Evolutionary conservation across 306 rosid species (phyloP), one percentile per base, ranked within the genome.

Genomic region (Cyamopsis tetragonoloba): DNA sequence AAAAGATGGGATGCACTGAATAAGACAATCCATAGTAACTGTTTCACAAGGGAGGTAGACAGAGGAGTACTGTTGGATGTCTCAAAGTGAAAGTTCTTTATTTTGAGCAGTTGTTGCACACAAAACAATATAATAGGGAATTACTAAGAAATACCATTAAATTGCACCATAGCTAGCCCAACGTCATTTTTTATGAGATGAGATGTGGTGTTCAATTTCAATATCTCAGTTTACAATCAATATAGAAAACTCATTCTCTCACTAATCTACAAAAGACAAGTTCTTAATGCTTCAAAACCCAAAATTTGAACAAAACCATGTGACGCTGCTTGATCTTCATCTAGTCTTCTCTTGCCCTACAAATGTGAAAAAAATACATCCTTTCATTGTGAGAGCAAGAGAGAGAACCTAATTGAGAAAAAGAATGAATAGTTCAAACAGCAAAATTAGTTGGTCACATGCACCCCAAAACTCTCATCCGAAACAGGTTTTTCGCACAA

Each of bases 271-370:
- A 5, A 67, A 68, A 68, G 83, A 58, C 71, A 76, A 72, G 50
- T 66, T 78, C 84, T 26, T 68, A 75, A 60, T 13, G 65, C 75
- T 79, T 77, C 77, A 66, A 83, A 75, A 70, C 70, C 77, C 39
- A 57, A 82, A 72, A 79, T 44, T 70, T 76, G 73, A 80, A 80
- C 57, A 78, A 81, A 79, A 73, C 85, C 76, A 79, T 72, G 79
- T 75, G 70, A 78, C 68, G 74, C 83, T 78, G 80, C 88, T 77
- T 39, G 81, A 70, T 83, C 95, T 81, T 89, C 96, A 89, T 85
- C 95, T 89, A 87, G 88, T 85, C 86, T 87, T 83, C 84, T 90
- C 95, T 87, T 85, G 84, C 84, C 89, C 95, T 87, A 85, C 86
- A 83, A 82, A 85, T 77, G 55, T 74, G 83, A 83, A 85, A 82